Conservation (phyloP, 2,329 filamentous ascomycete genomes). For the Hypomyces perniciosus region DNA sequence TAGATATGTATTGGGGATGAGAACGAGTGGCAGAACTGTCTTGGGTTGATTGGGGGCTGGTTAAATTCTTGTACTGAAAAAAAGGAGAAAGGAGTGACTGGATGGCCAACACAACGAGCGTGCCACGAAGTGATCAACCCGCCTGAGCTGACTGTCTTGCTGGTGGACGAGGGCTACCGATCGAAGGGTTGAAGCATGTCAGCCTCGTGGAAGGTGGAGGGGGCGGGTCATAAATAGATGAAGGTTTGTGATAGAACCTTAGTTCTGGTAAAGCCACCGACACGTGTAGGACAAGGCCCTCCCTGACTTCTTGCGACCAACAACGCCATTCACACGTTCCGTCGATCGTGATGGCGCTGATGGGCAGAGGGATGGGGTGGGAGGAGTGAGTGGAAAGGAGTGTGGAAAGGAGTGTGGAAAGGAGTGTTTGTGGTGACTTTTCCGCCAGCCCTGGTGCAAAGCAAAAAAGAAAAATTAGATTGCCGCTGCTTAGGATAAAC, state of each 20-base stretch:
- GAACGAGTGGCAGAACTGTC: not conserved
- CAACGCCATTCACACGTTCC: not conserved
- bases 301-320: constrained; percentile 2
- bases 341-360: constrained; percentile 7
- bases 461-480: not conserved
- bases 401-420: not conserved
- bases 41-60: not conserved
- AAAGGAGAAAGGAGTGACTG: constrained; percentile 6
- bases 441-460: not conserved
- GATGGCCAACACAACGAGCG: constrained; percentile 5
- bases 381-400: constrained; percentile 2
- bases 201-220: constrained; percentile 10
- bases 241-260: not conserved
- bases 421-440: not conserved
- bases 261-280: constrained; percentile 3
- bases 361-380: constrained; percentile 1
- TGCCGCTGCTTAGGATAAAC: too few species aligned
- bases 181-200: constrained; percentile 2
- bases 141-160: not conserved
- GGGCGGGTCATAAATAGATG: constrained; percentile 8
- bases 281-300: constrained; percentile 7
- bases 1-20: not conserved
- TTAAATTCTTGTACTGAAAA: not conserved
- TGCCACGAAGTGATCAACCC: constrained; percentile 5
- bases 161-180: constrained; percentile 6